Conservation (phyloP, 805 yeast species). For the Candida yuanshanica region DNA sequence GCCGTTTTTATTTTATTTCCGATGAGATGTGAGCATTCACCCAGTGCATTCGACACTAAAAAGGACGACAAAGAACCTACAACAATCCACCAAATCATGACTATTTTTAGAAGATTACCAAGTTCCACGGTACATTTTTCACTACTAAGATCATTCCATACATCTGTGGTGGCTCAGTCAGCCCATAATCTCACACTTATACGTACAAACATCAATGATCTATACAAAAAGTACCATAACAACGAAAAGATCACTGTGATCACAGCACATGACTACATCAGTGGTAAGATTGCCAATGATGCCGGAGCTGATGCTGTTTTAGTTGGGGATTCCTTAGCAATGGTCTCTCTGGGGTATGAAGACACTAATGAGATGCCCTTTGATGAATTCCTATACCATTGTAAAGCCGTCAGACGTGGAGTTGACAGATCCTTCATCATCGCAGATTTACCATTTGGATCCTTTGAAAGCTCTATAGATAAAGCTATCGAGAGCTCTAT, state of each 20-base stretch:
- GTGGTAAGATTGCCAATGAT: constrained; percentile 62
- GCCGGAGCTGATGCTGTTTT: constrained; percentile 65
- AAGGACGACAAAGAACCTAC: not conserved
- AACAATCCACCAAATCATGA: no score
- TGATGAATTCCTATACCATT: constrained; percentile 75
- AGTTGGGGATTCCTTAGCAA: constrained; percentile 90
- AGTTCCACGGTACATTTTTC: not conserved
- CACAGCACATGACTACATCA: constrained; percentile 87
- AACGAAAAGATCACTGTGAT: constrained; percentile 44
- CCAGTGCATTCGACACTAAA: not conserved
- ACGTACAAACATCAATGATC: constrained; percentile 32
- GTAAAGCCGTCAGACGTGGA: constrained; percentile 72
- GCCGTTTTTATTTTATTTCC: not conserved
- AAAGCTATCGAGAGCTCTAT: constrained; percentile 61
- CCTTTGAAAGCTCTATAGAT: constrained; percentile 59
- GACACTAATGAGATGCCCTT: constrained; percentile 71
- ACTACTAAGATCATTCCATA: constrained; percentile 2
- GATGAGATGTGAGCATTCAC: not conserved
- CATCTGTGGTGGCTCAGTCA: not conserved
- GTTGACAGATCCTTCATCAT: constrained; percentile 58
- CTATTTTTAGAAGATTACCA: not conserved
- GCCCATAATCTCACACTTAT: constrained; percentile 2
- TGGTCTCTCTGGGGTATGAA: constrained; percentile 81
- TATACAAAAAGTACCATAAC: constrained; percentile 28
- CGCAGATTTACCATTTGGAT: constrained; percentile 88